phyloP scores from a whole-genome alignment of 352 stramenopile species.

The Phytophthora cryptogea region DNA sequence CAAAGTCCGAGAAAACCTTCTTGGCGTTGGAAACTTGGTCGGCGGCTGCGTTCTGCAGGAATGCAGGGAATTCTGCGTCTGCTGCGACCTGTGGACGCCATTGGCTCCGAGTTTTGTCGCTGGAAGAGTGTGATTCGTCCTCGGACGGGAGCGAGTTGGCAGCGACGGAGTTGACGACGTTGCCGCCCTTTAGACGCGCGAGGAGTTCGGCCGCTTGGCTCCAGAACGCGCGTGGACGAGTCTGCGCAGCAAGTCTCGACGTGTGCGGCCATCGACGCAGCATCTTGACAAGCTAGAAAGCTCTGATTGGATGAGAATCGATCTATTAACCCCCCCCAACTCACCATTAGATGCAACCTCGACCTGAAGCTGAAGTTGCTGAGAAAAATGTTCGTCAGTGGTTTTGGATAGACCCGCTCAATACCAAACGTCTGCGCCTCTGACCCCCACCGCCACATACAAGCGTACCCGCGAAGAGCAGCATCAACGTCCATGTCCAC shows the following conservation, averaged over 20 bases:
- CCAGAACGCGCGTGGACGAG: conserved; percentile 2
- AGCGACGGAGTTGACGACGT: no score
- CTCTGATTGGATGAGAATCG: no score
- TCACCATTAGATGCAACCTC: no score
- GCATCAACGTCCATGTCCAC: conserved; percentile 55
- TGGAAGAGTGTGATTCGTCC: not conserved
- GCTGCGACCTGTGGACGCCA: not conserved
- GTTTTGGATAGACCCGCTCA: no score
- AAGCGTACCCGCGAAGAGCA: conserved; percentile 57
- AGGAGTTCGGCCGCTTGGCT: conserved; percentile 8
- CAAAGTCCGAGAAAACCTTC: conserved; percentile 6
- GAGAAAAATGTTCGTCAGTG: no score
- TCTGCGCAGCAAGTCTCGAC: not conserved
- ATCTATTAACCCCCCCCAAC: no score
- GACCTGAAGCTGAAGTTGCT: no score
- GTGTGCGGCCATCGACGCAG: conserved; percentile 4
- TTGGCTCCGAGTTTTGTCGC: not conserved
- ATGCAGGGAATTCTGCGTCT: conserved; percentile 3
- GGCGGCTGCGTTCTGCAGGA: not conserved
- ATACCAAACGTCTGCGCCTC: conserved; percentile 76
- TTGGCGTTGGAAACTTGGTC: not conserved
- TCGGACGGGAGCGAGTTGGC: not conserved
- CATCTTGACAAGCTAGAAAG: not conserved
- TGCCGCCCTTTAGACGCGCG: not conserved
- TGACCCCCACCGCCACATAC: conserved; percentile 75